These are phyloP conservation scores for Podaxis sp. DNA, from an alignment of 768 basidiomycete genomes.

Conservation along the genomic window DNA sequence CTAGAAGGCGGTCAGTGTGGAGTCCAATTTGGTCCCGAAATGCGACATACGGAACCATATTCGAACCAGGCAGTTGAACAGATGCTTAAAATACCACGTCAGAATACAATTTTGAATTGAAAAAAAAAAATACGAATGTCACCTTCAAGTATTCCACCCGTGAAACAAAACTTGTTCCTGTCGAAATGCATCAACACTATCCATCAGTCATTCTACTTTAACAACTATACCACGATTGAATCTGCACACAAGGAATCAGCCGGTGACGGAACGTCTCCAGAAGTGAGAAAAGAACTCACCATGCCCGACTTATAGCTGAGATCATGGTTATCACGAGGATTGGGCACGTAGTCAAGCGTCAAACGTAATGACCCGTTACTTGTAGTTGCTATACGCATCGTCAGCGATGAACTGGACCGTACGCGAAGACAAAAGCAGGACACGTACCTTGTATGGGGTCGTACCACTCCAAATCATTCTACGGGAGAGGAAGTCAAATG, in stretches of 20 bases:
- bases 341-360: constrained; percentile 63
- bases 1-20: background rate
- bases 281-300: constrained; percentile 25
- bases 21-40: background rate
- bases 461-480: constrained; percentile 85
- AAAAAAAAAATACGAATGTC: background rate
- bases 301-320: constrained; percentile 82
- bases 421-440: background rate
- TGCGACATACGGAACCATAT: constrained; percentile 35
- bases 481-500: constrained; percentile 40
- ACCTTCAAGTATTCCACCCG: constrained; percentile 82
- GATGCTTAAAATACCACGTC: constrained; percentile 35
- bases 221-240: constrained; percentile 9
- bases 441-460: constrained; percentile 52
- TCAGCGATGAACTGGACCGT: background rate
- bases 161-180: constrained; percentile 97
- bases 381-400: constrained; percentile 63
- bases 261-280: constrained; percentile 23
- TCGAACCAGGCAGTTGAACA: constrained; percentile 70
- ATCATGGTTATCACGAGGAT: constrained; percentile 50
- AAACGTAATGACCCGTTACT: constrained; percentile 76
- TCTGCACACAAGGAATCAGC: constrained; percentile 30
- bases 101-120: background rate
- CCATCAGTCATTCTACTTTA: background rate
- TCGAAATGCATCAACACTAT: constrained; percentile 47